Evolutionary conservation across 495 filamentous ascomycete genomes (phyloP), one percentile per base, ranked within the genome.

Genomic region (Neurospora sp.): DNA sequence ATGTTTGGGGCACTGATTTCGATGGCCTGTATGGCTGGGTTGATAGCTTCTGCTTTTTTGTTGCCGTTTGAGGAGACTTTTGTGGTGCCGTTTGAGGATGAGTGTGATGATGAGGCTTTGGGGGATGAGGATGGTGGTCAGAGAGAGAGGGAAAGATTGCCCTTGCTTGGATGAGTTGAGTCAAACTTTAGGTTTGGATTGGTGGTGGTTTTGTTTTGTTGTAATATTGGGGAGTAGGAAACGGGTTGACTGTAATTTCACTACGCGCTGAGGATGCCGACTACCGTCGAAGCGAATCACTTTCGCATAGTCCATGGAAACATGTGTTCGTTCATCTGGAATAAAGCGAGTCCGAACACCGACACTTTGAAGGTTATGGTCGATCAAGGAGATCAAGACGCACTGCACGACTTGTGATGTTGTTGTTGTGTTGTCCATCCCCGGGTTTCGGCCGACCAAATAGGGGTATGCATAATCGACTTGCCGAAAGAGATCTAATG

Each of bases 1-100:
- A 93, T 90, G 14, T 84, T 90, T 46, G 93, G 91, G 78, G 96
- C 90, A 86, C 86, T 81, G 73, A 76, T 93, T 31, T 86, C 89
- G 71, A 74, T 92, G 18, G 73, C 94, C 35, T 86, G 90, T 39
- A 89, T 89, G 0, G 84, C 81, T 35, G 88, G 85, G 20, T 79
- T 98, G 69, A 82, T 89, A 3, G 82, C 89, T 10, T 89, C 92
- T 5, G 91, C 88, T 12, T 85, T 87, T 72, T 78, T 91, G 11
- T 79, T 97, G 69, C 92, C 94, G 4, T 86, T 89, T 1, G 48
- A 59, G 48, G 94, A 91, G 14, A 2, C 88, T 12, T 85, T 87
- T 72, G 79, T 91, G 12, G 79, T 97, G 70, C 92, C 94, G 3
- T 86, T 89, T 1, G 48, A 59, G 48, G 94, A 91, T 72, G 94